Conservation (phyloP, 345 rosid genomes). For the Turnera subulata region DNA sequence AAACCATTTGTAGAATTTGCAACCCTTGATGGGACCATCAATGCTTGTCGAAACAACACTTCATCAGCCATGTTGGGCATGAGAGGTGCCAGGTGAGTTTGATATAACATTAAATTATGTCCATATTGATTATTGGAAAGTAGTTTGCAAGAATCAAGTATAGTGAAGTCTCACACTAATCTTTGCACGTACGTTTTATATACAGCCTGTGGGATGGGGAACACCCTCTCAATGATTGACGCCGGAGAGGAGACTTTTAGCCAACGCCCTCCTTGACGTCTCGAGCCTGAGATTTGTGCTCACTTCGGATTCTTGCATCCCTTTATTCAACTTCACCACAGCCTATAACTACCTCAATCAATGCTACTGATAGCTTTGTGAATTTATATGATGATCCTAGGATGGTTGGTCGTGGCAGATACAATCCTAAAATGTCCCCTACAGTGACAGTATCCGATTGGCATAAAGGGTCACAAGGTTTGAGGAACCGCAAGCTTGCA, state of each 20-base stretch:
- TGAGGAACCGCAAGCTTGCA: slow-evolving; percentile 34
- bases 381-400: slow-evolving; percentile 47
- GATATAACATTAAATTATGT: too few relatives aligned
- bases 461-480: slow-evolving; percentile 41
- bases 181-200: too few relatives aligned
- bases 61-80: too few relatives aligned
- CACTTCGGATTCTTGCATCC: slow-evolving; percentile 70
- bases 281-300: slow-evolving; percentile 68
- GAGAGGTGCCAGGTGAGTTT: too few relatives aligned
- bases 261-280: slow-evolving; percentile 58
- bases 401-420: slow-evolving; percentile 50
- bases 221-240: slow-evolving; percentile 54
- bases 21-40: too few relatives aligned
- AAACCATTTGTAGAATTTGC: too few relatives aligned
- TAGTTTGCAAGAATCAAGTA: too few relatives aligned
- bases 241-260: slow-evolving; percentile 70
- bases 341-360: slow-evolving; percentile 47
- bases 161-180: too few relatives aligned
- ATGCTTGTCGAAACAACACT: too few relatives aligned
- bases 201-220: slow-evolving; percentile 72
- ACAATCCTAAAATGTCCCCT: slow-evolving; percentile 55
- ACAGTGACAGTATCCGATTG: slow-evolving; percentile 23
- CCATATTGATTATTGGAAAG: too few relatives aligned
- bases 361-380: slow-evolving; percentile 44
- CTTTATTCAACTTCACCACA: slow-evolving; percentile 51